Evolutionary conservation across 768 basidiomycete genomes (phyloP).

Genomic region (Russula olivacea): DNA sequence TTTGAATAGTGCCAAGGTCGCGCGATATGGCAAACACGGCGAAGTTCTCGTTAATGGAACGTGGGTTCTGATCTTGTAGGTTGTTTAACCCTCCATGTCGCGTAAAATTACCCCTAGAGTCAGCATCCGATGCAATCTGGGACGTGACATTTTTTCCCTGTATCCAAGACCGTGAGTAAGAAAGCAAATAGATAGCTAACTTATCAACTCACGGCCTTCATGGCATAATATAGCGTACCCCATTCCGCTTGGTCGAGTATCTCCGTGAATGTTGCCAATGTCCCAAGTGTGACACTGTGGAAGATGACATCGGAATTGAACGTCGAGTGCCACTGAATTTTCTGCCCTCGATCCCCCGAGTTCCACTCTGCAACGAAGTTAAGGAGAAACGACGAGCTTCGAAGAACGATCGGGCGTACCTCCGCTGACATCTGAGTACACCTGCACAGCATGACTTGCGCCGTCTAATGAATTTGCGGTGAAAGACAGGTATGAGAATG

Average conservation of each 20-base stretch:
- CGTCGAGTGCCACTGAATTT: constrained; percentile 7
- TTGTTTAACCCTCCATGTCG: constrained; percentile 21
- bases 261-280: constrained; percentile 15
- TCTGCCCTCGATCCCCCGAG: constrained; percentile 19
- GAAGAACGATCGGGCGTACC: constrained; percentile 26
- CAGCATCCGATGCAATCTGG: background rate
- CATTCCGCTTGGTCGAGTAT: constrained; percentile 22
- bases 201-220: constrained; percentile 13
- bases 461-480: constrained; percentile 32
- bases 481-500: constrained; percentile 37
- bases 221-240: constrained; percentile 24
- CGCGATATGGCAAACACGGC: constrained; percentile 28
- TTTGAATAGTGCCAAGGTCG: constrained; percentile 28
- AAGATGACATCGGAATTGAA: constrained; percentile 5
- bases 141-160: constrained; percentile 19
- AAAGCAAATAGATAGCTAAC: background rate
- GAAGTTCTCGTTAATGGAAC: constrained; percentile 9
- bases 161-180: background rate
- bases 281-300: constrained; percentile 18
- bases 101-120: constrained; percentile 24
- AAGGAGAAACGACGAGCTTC: background rate
- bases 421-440: constrained; percentile 38
- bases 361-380: constrained; percentile 25
- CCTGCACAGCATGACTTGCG: constrained; percentile 32
- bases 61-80: background rate